These are phyloP conservation scores for Paspalum vaginatum DNA, from an alignment of 176 grass and related monocot species.

Conservation along the genomic window DNA sequence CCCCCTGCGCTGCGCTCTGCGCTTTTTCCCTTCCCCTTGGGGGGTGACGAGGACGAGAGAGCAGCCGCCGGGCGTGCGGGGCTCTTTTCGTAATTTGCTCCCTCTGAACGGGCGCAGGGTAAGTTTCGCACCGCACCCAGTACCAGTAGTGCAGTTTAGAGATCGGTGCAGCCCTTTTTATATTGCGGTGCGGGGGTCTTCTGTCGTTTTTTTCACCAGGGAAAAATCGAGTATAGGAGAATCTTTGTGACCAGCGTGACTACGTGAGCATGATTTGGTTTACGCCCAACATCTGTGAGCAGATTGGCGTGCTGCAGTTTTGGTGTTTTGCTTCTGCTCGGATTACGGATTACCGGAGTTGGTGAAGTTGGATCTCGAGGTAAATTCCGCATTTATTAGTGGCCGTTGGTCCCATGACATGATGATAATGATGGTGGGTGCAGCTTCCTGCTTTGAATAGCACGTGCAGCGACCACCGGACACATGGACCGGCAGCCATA, in stretches of 20 bases:
- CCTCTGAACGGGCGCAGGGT: neutral
- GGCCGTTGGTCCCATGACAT: constrained; percentile 7
- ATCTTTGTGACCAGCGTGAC: neutral
- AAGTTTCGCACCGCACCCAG: no score
- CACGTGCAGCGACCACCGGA: neutral
- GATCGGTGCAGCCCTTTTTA: neutral
- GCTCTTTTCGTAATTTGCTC: constrained; percentile 24
- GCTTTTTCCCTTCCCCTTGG: neutral
- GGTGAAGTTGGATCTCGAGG: constrained; percentile 50
- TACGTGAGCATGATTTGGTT: neutral
- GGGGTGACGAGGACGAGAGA: neutral
- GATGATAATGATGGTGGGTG: neutral
- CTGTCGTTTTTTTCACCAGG: neutral
- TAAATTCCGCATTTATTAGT: constrained; percentile 51
- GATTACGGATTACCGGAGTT: neutral
- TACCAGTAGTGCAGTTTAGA: neutral
- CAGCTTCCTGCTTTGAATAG: constrained; percentile 23
- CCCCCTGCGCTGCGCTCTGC: neutral
- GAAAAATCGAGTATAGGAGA: neutral
- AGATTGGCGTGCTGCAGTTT: neutral
- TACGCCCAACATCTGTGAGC: neutral
- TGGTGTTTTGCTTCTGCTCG: neutral
- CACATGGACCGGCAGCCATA: neutral
- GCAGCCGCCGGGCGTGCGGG: constrained; percentile 7
- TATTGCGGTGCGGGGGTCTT: constrained; percentile 20